Evolutionary conservation across 2,329 filamentous ascomycete species (phyloP), one percentile per base, ranked within the genome.

Genomic region (Trichoderma hamatum): DNA sequence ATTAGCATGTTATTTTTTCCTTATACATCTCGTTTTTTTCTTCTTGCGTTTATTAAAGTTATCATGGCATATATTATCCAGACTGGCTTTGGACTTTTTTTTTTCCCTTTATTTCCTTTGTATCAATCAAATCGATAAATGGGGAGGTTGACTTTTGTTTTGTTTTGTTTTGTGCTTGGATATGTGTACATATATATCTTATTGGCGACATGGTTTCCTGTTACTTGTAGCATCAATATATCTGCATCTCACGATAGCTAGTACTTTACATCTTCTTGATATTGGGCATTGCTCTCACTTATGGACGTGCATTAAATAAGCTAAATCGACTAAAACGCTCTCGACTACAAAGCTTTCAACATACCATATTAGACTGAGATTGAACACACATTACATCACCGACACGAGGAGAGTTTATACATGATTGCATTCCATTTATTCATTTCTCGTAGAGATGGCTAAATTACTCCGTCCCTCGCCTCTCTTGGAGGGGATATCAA

Each of bases 401-500:
- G 3, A 11, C n/a, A 30, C 30, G 30, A 30, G 30, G 16, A 6
- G 6, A 58, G 10, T 2, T 3, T 7, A 49, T 30, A n/a, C n/a
- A 32, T 49, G 59, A 34, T 52, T 62, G 65, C 62, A 66, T 69
- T 69, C 71, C 73, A 75, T 77, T 75, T 75, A 75, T 79, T 75
- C 69, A 76, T 75, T 73, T 74, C 75, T 81, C 78, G 61, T 70
- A 74, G 71, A 80, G 75, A 77, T 80, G 79, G 74, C 77, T 81
- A 82, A 75, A 80, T 75, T 80, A 82, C 80, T 80, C 76, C 78
- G 75, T 71, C 68, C 70, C 71, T 72, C 74, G 64, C 69, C 72
- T 71, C 69, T 55, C 61, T 56, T 54, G 56, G 65, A 72, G 67
- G 67, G 71, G 62, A 68, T 66, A 72, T 70, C 69, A 71, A 64